Conservation (phyloP, 2,329 filamentous ascomycete species). For the Trichoderma sp. region DNA sequence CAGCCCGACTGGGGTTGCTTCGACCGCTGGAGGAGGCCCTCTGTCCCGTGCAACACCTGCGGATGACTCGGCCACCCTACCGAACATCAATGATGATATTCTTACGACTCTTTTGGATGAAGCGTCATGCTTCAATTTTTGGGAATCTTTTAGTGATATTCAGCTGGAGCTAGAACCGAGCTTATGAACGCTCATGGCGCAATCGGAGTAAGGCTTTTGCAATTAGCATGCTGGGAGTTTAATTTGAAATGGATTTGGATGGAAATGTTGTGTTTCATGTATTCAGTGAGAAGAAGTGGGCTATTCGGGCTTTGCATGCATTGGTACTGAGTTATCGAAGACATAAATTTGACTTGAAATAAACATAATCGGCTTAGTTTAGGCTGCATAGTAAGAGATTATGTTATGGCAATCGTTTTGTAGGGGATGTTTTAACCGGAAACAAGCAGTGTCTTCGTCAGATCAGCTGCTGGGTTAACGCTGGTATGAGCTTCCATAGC, state of each 20-base stretch:
- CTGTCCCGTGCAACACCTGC: neutral
- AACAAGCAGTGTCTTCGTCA: neutral
- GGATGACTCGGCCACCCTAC: neutral
- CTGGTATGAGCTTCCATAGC: neutral
- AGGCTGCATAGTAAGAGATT: neutral
- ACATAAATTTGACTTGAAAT: neutral
- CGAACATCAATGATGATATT: neutral
- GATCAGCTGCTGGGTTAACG: neutral
- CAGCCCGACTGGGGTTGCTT: neutral
- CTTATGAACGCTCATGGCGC: neutral
- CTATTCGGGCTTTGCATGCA: neutral
- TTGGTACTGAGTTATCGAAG: neutral
- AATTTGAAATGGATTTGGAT: neutral
- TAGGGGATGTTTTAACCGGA: neutral
- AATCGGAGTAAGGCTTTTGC: neutral
- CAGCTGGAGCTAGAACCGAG: neutral
- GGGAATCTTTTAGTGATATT: slow-evolving; percentile 5
- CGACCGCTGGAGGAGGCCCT: neutral
- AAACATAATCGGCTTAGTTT: neutral
- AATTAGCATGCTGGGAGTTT: neutral
- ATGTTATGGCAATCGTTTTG: neutral
- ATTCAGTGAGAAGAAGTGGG: neutral
- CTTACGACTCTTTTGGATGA: neutral
- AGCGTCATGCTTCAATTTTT: neutral
- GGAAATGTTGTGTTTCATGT: neutral